These are phyloP conservation scores for Jamesozyma lodderae DNA, from an alignment of 805 yeast genomes.

Conservation along the genomic window DNA sequence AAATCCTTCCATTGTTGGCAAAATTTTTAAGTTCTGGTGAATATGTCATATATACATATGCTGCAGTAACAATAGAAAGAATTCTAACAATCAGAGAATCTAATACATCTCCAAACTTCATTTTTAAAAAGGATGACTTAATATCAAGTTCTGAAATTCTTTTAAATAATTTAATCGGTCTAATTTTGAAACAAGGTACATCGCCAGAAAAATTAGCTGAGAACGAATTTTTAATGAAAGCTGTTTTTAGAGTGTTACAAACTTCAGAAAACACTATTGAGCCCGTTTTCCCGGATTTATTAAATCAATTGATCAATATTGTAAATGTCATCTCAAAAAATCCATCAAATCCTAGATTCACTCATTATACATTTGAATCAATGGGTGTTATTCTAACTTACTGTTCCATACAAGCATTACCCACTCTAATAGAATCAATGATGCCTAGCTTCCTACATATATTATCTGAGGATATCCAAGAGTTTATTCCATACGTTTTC, in stretches of 20 bases:
- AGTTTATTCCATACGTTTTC: constrained; percentile 86
- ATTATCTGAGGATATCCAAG: constrained; percentile 79
- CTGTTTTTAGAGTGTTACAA: constrained; percentile 72
- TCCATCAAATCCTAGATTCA: constrained; percentile 91
- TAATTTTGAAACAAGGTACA: constrained; percentile 49
- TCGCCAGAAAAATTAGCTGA: constrained; percentile 90
- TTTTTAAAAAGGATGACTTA: constrained; percentile 70
- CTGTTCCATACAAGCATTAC: constrained; percentile 27
- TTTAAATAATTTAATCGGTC: constrained; percentile 53
- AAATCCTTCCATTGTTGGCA: constrained; percentile 71
- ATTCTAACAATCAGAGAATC: constrained; percentile 66
- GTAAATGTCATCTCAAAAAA: constrained; percentile 66
- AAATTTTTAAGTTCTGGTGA: constrained; percentile 55
- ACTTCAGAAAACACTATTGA: constrained; percentile 61
- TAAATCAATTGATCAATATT: constrained; percentile 61
- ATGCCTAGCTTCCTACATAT: constrained; percentile 61
- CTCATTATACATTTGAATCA: constrained; percentile 85
- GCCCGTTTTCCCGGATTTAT: constrained; percentile 36
- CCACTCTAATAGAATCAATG: constrained; percentile 34
- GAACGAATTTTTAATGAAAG: constrained; percentile 86
- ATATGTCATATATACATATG: constrained; percentile 83
- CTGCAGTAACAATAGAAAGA: constrained; percentile 88
- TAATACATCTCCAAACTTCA: constrained; percentile 39
- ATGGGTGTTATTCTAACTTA: constrained; percentile 66
- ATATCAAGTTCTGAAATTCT: constrained; percentile 52